Percentiles rank a stretch among this genome's conserved stretches.
Conservation (phyloP, 2,329 filamentous ascomycete genomes). For the Penicillium sumatraense region DNA sequence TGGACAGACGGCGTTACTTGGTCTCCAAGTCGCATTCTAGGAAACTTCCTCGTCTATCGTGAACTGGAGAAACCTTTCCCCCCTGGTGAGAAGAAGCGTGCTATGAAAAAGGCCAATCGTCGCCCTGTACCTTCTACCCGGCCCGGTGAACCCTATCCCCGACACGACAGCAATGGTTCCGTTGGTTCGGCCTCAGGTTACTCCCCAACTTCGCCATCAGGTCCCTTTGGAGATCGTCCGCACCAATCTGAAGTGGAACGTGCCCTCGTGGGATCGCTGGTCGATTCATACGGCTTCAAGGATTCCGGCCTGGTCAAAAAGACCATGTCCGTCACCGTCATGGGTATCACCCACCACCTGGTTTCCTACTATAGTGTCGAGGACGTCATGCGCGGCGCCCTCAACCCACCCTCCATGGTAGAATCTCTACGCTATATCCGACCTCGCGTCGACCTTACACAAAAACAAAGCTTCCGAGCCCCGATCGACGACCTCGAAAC, state of each 20-base stretch:
- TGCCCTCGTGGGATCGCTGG: conserved; percentile 75
- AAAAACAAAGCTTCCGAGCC: conserved; percentile 68
- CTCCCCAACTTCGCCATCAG: conserved; percentile 43
- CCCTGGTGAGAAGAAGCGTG: conserved; percentile 82
- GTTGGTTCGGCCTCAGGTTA: conserved; percentile 37
- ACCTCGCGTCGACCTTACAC: conserved; percentile 63
- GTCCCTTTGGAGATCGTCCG: conserved; percentile 41
- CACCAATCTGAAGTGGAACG: conserved; percentile 56
- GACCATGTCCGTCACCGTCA: conserved; percentile 79
- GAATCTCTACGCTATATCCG: conserved; percentile 55
- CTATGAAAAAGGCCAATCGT: conserved; percentile 69
- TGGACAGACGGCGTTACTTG: conserved; percentile 93
- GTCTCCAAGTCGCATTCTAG: conserved; percentile 85
- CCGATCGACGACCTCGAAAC: conserved; percentile 66
- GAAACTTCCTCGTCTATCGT: conserved; percentile 84
- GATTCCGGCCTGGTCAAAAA: conserved; percentile 84
- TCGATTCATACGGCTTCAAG: conserved; percentile 92
- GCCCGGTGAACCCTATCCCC: conserved; percentile 59
- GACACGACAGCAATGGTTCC: conserved; percentile 44
- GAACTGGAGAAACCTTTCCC: conserved; percentile 79
- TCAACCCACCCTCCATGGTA: conserved; percentile 64
- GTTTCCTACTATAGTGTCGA: conserved; percentile 87
- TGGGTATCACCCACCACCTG: conserved; percentile 78
- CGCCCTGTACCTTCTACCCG: conserved; percentile 49
- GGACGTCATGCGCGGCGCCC: conserved; percentile 69